Percentiles rank a stretch among this genome's conserved stretches.
phyloP scores from a whole-genome alignment of 1,139 yeast genomes.

The Suhomyces wounanorum region DNA sequence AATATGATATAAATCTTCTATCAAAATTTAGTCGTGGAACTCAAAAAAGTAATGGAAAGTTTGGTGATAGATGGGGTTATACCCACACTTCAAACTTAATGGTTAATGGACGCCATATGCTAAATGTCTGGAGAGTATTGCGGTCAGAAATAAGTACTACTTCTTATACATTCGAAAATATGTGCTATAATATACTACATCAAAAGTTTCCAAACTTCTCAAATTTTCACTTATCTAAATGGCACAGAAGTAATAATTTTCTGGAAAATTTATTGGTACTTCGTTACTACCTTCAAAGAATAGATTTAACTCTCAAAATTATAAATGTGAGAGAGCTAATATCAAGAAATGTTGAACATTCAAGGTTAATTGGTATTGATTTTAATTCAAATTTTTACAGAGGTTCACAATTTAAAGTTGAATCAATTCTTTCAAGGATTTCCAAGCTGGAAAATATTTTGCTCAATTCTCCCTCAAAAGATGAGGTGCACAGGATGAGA shows the following conservation, averaged over 20 bases:
- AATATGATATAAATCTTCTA: slow-evolving; percentile 55
- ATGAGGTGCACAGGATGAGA: slow-evolving; percentile 80
- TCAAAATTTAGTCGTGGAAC: slow-evolving; percentile 47
- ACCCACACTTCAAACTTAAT: slow-evolving; percentile 71
- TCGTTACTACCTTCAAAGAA: slow-evolving; percentile 53
- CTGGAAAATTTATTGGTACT: slow-evolving; percentile 41
- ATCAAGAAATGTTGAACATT: slow-evolving; percentile 75
- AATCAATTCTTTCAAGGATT: slow-evolving; percentile 72
- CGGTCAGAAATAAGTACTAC: slow-evolving; percentile 62
- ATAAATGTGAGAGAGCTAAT: slow-evolving; percentile 67
- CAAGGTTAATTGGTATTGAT: slow-evolving; percentile 85
- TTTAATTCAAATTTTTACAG: slow-evolving; percentile 84
- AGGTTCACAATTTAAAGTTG: slow-evolving; percentile 94
- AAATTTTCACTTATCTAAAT: slow-evolving; percentile 49
- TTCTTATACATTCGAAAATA: slow-evolving; percentile 76
- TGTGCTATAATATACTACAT: slow-evolving; percentile 67
- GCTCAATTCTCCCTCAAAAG: slow-evolving; percentile 75
- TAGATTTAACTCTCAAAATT: slow-evolving; percentile 47
- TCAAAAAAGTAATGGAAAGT: slow-evolving; percentile 50
- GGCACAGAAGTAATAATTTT: slow-evolving; percentile 41
- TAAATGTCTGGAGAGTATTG: slow-evolving; percentile 82
- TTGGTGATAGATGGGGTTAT: slow-evolving; percentile 79
- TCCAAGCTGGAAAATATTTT: slow-evolving; percentile 75
- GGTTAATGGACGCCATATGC: slow-evolving; percentile 76
- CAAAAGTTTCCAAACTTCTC: slow-evolving; percentile 65